Base-by-base conservation (phyloP, 805 yeast species). In the Ogataea nonfermentans region DNA sequence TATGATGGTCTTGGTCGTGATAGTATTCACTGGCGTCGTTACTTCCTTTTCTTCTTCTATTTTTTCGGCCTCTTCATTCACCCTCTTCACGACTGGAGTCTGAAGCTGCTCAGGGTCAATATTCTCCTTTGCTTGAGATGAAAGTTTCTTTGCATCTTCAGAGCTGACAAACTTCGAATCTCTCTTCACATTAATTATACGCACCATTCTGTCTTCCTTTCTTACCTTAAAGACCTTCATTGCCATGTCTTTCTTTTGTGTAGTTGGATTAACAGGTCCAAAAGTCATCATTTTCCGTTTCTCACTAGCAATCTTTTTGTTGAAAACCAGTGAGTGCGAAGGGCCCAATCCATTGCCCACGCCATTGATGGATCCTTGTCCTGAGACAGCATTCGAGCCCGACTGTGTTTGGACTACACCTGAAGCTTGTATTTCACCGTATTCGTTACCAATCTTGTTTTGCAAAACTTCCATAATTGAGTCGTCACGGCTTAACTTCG, bases 381-480 rank as follows among this genome's bases (percentile, higher is more conserved):
- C 53, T 10, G 48, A 46, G 25, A 41, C 32, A 9, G 44, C 32
- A 53, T 58, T 35, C 36, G 65, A 55, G 35, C 61, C 54, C 61
- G 74, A 49, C 63, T 70, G 53, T 12, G 53, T 53, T 37, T 49
- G 63, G 25, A 49, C 59, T 32, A 78, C 71, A 9, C 86, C 86
- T 2, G 83, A 75, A 3, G 85, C 86, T 26, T 74, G 74, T 37
- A 79, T 69, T 48, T 79, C 84, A 36, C 72, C 75, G 49, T 68
- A 74, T 35, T 68, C 73, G 31, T 61, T 61, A 26, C 57, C 47
- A 15, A 55, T 41, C 41, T 55, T 53, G 22, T 46, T 32, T 9
- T 41, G 42, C 4, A 48, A 33, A 4, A 41, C 43, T 14, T 52
- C 58, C 12, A 39, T 40, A 1, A 47, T 42, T 6, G 62, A 56